Evolutionary conservation across 495 filamentous ascomycete genomes (phyloP).

Genomic region (Podospora pseudopauciseta): DNA sequence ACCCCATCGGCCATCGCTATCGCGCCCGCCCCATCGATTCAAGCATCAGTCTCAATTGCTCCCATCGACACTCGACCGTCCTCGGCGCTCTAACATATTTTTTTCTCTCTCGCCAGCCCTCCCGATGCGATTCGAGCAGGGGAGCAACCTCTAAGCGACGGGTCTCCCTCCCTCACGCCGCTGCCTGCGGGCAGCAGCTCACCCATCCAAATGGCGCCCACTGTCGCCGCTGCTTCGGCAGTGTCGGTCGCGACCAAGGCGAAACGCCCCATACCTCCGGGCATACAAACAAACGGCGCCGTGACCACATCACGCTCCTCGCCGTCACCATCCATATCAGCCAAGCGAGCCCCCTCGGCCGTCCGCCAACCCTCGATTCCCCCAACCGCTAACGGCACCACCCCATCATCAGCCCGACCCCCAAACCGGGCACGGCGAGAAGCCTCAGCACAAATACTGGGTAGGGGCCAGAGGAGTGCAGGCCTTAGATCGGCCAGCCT

Average conservation of each 20-base stretch:
- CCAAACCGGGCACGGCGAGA: slow-evolving; percentile 53
- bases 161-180: neutral
- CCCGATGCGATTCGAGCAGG: slow-evolving; percentile 5
- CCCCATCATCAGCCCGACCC: slow-evolving; percentile 43
- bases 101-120: neutral
- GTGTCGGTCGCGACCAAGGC: slow-evolving; percentile 61
- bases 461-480: slow-evolving; percentile 42
- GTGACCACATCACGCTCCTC: slow-evolving; percentile 56
- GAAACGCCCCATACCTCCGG: slow-evolving; percentile 68
- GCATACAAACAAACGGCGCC: slow-evolving; percentile 65
- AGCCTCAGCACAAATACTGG: slow-evolving; percentile 31
- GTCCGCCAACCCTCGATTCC: slow-evolving; percentile 38
- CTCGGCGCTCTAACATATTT: neutral
- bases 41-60: neutral
- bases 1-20: neutral
- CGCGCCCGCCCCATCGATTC: neutral
- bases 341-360: slow-evolving; percentile 55
- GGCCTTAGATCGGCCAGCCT: slow-evolving; percentile 45
- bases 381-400: slow-evolving; percentile 34
- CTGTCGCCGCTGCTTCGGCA: slow-evolving; percentile 50
- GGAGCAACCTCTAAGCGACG: slow-evolving; percentile 7
- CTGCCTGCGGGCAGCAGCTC: slow-evolving; percentile 17
- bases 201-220: slow-evolving; percentile 39
- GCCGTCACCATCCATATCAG: slow-evolving; percentile 62
- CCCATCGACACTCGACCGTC: neutral